Conservation (phyloP, 352 stramenopile species). For the Peronospora tabacina region DNA sequence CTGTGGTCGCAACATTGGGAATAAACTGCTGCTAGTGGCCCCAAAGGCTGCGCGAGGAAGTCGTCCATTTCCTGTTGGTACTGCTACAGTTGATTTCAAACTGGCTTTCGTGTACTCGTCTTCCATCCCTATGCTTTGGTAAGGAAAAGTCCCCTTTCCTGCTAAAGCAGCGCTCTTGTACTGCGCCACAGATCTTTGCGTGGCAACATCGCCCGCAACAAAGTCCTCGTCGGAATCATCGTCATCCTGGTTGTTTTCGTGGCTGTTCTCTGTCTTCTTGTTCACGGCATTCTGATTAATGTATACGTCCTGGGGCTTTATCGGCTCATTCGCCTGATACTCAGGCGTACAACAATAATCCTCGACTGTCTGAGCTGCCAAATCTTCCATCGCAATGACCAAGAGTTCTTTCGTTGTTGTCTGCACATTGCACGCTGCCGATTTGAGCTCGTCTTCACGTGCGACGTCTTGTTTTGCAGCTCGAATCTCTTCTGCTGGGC, state of each 20-base stretch:
- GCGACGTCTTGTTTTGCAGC: constrained; percentile 19
- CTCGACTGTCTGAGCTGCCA: neutral
- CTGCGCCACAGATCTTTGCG: constrained; percentile 20
- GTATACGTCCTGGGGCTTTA: constrained; percentile 6
- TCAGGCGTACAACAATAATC: constrained; percentile 23
- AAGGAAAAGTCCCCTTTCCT: constrained; percentile 9
- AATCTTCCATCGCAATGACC: constrained; percentile 10
- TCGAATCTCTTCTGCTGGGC: constrained; percentile 29
- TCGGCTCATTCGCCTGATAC: constrained; percentile 16
- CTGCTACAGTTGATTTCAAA: constrained; percentile 6
- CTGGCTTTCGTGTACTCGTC: constrained; percentile 22
- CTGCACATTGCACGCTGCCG: constrained; percentile 6
- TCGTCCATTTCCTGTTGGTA: constrained; percentile 3
- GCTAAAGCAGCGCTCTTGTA: constrained; percentile 25
- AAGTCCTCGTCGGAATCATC: constrained; percentile 24
- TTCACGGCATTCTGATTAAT: constrained; percentile 20
- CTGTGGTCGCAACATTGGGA: constrained; percentile 27
- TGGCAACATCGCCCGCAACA: constrained; percentile 12
- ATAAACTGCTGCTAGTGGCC: constrained; percentile 19
- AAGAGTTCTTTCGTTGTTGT: constrained; percentile 4
- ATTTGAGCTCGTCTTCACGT: constrained; percentile 17
- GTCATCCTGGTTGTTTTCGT: constrained; percentile 26
- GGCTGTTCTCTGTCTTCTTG: constrained; percentile 17
- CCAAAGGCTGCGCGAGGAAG: constrained; percentile 24
- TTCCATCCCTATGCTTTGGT: constrained; percentile 8